Conservation (phyloP, 345 rosid species). For the Lumnitzera racemosa region DNA sequence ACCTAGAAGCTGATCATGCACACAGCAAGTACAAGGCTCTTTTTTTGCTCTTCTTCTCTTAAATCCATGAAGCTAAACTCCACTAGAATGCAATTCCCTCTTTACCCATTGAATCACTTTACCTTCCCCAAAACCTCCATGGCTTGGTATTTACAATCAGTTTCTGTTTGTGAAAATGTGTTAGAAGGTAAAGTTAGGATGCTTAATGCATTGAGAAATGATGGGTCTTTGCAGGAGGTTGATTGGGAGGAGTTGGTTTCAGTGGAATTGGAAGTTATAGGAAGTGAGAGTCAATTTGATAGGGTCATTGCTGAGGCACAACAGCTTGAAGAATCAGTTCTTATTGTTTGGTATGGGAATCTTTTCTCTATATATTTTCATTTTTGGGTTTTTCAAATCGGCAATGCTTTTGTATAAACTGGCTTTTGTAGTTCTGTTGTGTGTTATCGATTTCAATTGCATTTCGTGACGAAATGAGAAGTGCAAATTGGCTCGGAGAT, state of each 20-base stretch:
- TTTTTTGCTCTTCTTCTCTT: no score
- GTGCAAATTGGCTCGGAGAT: no score
- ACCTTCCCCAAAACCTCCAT: no score
- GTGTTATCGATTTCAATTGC: no score
- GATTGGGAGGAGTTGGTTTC: conserved; percentile 54
- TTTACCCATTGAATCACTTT: no score
- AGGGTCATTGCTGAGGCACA: conserved; percentile 72
- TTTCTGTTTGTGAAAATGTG: neutral
- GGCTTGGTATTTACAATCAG: no score
- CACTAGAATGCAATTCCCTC: no score
- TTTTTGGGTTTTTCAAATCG: neutral
- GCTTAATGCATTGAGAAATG: conserved; percentile 22
- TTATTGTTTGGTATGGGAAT: conserved; percentile 61
- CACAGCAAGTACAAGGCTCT: no score
- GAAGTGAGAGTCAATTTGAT: conserved; percentile 63
- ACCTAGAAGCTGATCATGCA: no score
- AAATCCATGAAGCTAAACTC: no score
- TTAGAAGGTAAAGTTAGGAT: conserved; percentile 17
- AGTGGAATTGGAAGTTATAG: conserved; percentile 42
- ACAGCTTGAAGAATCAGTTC: conserved; percentile 47
- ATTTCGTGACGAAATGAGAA: no score
- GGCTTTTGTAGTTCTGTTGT: neutral
- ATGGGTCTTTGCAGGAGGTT: conserved; percentile 31
- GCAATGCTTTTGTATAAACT: neutral
- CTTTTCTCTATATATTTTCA: neutral